Percentiles rank a stretch among this genome's conserved stretches.
These are phyloP conservation scores for Monoraphidium neglectum DNA, from an alignment of 139 green algal species.

Conservation along the genomic window DNA sequence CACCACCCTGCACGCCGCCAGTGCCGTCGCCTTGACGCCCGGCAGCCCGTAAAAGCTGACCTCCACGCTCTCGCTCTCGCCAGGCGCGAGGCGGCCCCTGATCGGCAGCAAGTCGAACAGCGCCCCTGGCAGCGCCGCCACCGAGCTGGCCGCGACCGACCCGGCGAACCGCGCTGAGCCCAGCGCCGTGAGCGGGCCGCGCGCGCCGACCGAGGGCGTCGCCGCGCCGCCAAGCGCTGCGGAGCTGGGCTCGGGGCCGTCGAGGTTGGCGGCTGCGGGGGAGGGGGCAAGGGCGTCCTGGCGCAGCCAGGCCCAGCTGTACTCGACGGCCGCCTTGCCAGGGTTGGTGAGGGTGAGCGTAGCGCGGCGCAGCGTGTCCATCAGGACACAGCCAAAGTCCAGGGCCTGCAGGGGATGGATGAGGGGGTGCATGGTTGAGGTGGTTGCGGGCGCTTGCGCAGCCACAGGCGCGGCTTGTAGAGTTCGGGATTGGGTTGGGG, in stretches of 20 bases:
- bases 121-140: too few relatives aligned
- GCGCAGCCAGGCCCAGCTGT: conserved; percentile 60
- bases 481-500: too few relatives aligned
- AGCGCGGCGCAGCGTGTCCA: conserved; percentile 66
- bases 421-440: background rate
- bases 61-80: conserved; percentile 56
- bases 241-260: too few relatives aligned
- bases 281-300: too few relatives aligned
- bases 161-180: too few relatives aligned
- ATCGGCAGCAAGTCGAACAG: conserved; percentile 86
- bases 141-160: too few relatives aligned
- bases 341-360: conserved; percentile 66
- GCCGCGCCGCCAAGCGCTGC: too few relatives aligned
- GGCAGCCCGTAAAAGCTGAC: conserved; percentile 76
- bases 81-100: conserved; percentile 55
- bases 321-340: conserved; percentile 47
- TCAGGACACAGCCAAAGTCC: conserved; percentile 75
- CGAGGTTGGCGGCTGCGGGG: too few relatives aligned
- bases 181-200: too few relatives aligned
- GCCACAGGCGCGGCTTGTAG: conserved; percentile 9
- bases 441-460: background rate
- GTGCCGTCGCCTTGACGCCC: conserved; percentile 37
- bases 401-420: conserved; percentile 29
- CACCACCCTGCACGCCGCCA: conserved; percentile 70
- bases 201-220: too few relatives aligned